Evolutionary conservation across 2,329 filamentous ascomycete genomes (phyloP), one percentile per base, ranked within the genome.

Genomic region (Colletotrichum siamense): DNA sequence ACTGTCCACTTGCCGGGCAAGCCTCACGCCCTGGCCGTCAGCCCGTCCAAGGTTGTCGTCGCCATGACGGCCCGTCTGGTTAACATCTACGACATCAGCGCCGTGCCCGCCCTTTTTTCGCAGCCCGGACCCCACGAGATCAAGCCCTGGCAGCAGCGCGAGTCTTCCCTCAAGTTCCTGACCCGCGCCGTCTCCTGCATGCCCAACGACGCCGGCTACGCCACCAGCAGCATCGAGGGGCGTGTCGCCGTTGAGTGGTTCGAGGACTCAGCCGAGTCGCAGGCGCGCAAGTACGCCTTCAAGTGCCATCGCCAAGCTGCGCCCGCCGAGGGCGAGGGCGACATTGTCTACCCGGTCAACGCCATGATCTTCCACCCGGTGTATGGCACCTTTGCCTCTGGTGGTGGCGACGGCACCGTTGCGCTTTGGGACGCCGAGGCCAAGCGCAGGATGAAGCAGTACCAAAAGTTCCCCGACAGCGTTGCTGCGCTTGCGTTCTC

Each of bases 231-330:
- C 81, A 99, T 99, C 81, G 97, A 99, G 83, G 97, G 97, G 6
- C 93, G 97, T 80, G 96, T 99, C 3, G 96, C 96, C 0, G 97
- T 99, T 1, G 97, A 99, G 85, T 99, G 96, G 95, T 99, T 99
- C 83, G 97, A 99, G 82, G 95, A 97, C 18, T 95, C 93, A 7
- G 89, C 92, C 57, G 95, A 96, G 84, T 96, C 95, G 6, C 96
- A 99, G 86, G 94, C 95, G 52, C 92, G 96, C 79, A 99, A 98
- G 85, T 99, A 99, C 84, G 97, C 97, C 16, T 99, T 99, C 91
- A 99, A 99, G 86, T 99, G 97, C 86, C 97, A 99, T 86, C 92
- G 97, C 6, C 95, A 98, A 84, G 90, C 92, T 2, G 89, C 89
- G 12, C 86, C 91, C 3, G 90, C 93, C 55, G 89, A 90, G 12